phyloP scores from a whole-genome alignment of 2,329 filamentous ascomycete genomes.

The Fusarium oxysporum region DNA sequence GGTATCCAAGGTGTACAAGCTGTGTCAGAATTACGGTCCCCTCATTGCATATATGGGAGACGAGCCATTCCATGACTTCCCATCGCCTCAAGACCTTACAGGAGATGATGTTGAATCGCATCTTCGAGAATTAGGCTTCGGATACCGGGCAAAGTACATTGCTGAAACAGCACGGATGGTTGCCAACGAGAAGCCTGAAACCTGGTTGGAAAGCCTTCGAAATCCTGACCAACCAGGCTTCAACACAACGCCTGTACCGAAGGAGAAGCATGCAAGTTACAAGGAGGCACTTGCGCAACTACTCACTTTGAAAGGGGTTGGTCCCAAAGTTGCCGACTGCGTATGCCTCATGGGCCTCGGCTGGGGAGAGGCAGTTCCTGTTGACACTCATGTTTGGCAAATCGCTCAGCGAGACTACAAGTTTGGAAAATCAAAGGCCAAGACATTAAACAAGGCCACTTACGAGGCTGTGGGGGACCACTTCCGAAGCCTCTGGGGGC shows the following conservation, averaged over 20 bases:
- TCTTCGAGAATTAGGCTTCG: conserved; percentile 87
- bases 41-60: conserved; percentile 77
- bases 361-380: conserved; percentile 94
- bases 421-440: conserved; percentile 85
- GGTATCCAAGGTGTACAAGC: conserved; percentile 76
- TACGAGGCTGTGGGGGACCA: conserved; percentile 93
- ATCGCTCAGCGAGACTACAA: conserved; percentile 97
- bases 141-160: conserved; percentile 94
- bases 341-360: conserved; percentile 96
- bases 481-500: conserved; percentile 90
- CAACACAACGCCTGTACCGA: conserved; percentile 57
- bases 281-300: conserved; percentile 83
- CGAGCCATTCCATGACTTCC: conserved; percentile 88
- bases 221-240: conserved; percentile 80
- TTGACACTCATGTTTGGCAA: conserved; percentile 99
- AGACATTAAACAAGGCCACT: conserved; percentile 86
- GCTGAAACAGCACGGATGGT: conserved; percentile 85
- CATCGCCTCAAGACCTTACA: conserved; percentile 78
- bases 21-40: conserved; percentile 87
- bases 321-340: conserved; percentile 96
- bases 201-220: conserved; percentile 81
- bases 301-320: conserved; percentile 85
- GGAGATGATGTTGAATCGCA: conserved; percentile 80
- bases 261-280: conserved; percentile 71
- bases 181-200: conserved; percentile 70